These are phyloP conservation scores for Epicoccum nigrum DNA, from an alignment of 2,329 filamentous ascomycete species.

Conservation along the genomic window DNA sequence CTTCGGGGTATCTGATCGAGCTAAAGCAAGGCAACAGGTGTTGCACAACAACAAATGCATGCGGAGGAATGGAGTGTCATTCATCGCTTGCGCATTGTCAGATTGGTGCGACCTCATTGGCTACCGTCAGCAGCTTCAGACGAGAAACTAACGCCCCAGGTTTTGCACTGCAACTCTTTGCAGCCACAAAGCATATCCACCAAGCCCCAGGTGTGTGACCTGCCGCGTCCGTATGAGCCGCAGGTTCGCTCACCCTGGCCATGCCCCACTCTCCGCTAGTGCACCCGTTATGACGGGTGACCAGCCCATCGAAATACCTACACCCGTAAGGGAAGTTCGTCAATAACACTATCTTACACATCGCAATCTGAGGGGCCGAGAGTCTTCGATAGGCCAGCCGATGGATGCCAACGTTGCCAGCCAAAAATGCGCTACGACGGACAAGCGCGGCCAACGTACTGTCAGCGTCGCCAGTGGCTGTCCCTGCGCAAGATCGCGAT, in stretches of 20 bases:
- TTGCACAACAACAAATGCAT: constrained; percentile 5
- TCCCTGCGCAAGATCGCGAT: constrained; percentile 2
- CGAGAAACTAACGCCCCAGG: not conserved
- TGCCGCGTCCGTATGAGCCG: not conserved
- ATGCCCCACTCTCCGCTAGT: constrained; percentile 12
- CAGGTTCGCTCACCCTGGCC: constrained; percentile 4
- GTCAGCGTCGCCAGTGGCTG: constrained; percentile 1
- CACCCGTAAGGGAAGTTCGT: not conserved
- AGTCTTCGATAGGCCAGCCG: constrained; percentile 1
- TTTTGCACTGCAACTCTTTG: not conserved
- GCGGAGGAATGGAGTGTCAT: constrained; percentile 12
- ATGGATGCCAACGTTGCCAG: not conserved
- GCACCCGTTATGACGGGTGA: constrained; percentile 2
- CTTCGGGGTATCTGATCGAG: not conserved
- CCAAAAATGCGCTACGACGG: not conserved
- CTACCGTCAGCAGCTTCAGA: not conserved
- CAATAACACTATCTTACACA: not conserved
- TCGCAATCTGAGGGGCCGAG: constrained; percentile 14
- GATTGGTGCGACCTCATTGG: constrained; percentile 5
- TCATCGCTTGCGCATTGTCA: constrained; percentile 8
- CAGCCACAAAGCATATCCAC: not conserved
- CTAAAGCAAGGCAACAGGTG: constrained; percentile 10
- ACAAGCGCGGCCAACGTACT: not conserved
- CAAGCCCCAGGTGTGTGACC: not conserved
- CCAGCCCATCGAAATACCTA: constrained; percentile 4